These are phyloP conservation scores for Mangifera indica DNA, from an alignment of 345 rosid genomes.

Conservation along the genomic window DNA sequence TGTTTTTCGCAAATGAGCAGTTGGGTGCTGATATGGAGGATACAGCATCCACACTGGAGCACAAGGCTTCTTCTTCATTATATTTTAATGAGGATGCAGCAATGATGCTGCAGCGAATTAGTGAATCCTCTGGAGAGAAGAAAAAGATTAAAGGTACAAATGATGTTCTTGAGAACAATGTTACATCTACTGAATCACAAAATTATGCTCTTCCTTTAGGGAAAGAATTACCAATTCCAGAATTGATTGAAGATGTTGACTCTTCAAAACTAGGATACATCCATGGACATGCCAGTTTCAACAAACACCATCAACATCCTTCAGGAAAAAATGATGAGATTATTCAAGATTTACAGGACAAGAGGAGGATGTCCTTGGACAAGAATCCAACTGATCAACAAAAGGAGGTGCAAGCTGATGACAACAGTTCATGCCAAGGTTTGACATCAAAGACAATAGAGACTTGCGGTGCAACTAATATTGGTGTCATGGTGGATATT, in stretches of 20 bases:
- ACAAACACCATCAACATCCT: constrained; percentile 7
- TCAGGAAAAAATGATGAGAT: constrained; percentile 19
- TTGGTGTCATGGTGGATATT: constrained; percentile 23
- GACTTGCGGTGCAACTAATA: constrained; percentile 16
- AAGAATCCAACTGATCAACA: constrained; percentile 18
- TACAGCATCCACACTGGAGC: constrained; percentile 9
- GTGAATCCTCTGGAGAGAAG: constrained; percentile 29
- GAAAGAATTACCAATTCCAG: constrained; percentile 41
- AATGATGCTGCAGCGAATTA: constrained; percentile 17
- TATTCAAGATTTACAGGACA: constrained; percentile 24
- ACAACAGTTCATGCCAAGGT: constrained; percentile 10
- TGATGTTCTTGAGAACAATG: constrained; percentile 28
- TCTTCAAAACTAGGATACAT: constrained; percentile 22
- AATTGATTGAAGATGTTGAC: constrained; percentile 30
- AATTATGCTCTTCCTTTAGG: constrained; percentile 34
- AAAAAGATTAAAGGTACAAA: constrained; percentile 21
- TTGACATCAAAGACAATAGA: constrained; percentile 21
- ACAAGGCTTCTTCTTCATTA: constrained; percentile 26
- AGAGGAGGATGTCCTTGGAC: constrained; percentile 15
- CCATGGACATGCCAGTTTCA: constrained; percentile 14
- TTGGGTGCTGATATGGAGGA: constrained; percentile 30
- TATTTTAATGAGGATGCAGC: constrained; percentile 27
- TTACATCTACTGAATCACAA: constrained; percentile 23
- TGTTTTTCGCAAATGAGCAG: constrained; percentile 44
- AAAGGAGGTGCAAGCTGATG: constrained; percentile 24